Conservation (phyloP, 441 rosid species). For the Pelargonium myrrhifolium region DNA sequence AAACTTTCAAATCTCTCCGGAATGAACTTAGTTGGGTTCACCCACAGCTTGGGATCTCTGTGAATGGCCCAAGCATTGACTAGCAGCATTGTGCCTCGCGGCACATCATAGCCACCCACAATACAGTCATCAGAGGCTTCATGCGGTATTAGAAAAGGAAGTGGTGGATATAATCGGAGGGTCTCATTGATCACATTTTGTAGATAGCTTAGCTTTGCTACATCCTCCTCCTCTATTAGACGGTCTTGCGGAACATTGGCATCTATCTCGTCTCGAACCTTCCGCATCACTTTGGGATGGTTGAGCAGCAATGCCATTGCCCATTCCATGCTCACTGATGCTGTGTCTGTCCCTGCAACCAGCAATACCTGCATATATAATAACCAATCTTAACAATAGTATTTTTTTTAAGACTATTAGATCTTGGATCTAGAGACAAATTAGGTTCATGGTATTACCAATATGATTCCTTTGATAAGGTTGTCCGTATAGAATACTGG, state of each 20-base stretch:
- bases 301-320: constrained; percentile 27
- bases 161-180: constrained; percentile 17
- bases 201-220: constrained; percentile 23
- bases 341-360: neutral
- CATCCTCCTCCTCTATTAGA: constrained; percentile 20
- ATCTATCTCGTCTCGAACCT: constrained; percentile 15
- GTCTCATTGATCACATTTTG: constrained; percentile 17
- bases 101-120: constrained; percentile 16
- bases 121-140: constrained; percentile 17
- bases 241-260: constrained; percentile 14
- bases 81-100: constrained; percentile 18
- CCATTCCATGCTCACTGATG: constrained; percentile 17
- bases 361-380: neutral
- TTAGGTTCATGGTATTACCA: constrained; percentile 5
- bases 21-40: constrained; percentile 25
- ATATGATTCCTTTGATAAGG: constrained; percentile 13
- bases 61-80: constrained; percentile 24
- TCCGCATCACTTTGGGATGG: constrained; percentile 19
- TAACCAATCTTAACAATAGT: too few species aligned
- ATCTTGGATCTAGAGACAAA: too few species aligned
- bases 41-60: constrained; percentile 30
- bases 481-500: constrained; percentile 1
- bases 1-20: constrained; percentile 35
- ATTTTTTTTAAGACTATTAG: too few species aligned
- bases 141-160: constrained; percentile 22